These are phyloP conservation scores for Mrakia frigida DNA, from an alignment of 768 basidiomycete species.

Conservation along the genomic window DNA sequence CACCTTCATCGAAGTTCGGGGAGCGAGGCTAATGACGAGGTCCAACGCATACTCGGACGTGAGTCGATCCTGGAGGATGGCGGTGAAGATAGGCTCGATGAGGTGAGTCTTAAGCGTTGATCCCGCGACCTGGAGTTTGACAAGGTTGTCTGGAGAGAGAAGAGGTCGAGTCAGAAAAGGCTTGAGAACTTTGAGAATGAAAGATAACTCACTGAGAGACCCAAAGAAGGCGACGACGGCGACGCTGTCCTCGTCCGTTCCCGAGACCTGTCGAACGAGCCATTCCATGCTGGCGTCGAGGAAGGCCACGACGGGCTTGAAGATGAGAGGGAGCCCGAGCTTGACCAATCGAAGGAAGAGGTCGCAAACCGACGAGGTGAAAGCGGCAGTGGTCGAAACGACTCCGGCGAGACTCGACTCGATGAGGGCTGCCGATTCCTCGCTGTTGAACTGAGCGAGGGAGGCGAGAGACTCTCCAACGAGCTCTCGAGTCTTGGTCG, in stretches of 20 bases:
- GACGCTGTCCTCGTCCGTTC: conserved; percentile 37
- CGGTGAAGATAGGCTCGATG: conserved; percentile 65
- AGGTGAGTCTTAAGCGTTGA: conserved; percentile 53
- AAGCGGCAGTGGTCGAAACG: conserved; percentile 4
- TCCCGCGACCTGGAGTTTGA: conserved; percentile 21
- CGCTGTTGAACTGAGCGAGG: neutral
- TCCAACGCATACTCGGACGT: conserved; percentile 42
- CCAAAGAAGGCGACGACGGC: conserved; percentile 28
- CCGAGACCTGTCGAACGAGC: conserved; percentile 52
- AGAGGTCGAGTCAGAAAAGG: neutral
- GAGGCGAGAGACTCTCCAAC: neutral
- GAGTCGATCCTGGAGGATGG: conserved; percentile 60
- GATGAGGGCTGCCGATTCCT: neutral
- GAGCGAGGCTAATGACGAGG: conserved; percentile 49
- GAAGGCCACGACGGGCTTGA: neutral
- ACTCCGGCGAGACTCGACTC: conserved; percentile 2
- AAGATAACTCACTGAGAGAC: conserved; percentile 33
- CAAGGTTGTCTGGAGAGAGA: conserved; percentile 5
- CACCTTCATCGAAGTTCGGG: conserved; percentile 60
- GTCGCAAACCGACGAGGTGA: conserved; percentile 11
- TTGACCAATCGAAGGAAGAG: conserved; percentile 4
- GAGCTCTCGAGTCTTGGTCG: conserved; percentile 4
- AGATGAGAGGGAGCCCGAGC: neutral
- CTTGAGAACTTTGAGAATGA: neutral
- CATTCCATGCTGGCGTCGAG: conserved; percentile 49